phyloP scores from a whole-genome alignment of 1,284 basidiomycete species.

The Sanguinoderma infundibulare region DNA sequence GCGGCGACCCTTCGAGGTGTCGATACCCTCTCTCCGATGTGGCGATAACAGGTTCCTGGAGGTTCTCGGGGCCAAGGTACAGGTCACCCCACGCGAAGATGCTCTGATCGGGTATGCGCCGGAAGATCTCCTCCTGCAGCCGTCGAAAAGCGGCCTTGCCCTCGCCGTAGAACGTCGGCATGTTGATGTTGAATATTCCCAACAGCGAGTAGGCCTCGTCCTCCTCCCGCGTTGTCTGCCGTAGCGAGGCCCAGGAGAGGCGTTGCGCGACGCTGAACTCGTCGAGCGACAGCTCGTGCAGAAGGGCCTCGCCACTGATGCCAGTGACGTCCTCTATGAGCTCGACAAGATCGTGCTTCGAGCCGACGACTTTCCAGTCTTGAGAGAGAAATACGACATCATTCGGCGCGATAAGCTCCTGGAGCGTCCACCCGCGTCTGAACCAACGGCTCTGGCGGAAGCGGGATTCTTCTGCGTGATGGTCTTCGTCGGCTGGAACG shows the following conservation, averaged over 20 bases:
- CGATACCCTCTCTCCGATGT: neutral
- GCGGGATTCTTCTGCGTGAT: neutral
- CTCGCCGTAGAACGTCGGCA: neutral
- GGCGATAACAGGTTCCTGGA: no score
- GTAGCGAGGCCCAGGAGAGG: neutral
- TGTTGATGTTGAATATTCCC: neutral
- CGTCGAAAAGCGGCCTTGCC: neutral
- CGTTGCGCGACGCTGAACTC: constrained; percentile 1
- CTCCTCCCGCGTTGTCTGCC: neutral
- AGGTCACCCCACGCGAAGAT: constrained; percentile 1
- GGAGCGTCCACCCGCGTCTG: constrained; percentile 1
- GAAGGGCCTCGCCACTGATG: neutral
- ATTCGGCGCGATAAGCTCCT: neutral
- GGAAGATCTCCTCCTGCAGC: constrained; percentile 4
- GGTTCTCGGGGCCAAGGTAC: neutral
- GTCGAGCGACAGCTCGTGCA: neutral
- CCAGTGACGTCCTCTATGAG: neutral
- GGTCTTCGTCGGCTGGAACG: neutral
- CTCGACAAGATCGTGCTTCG: neutral
- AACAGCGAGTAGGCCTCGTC: neutral
- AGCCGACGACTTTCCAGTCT: neutral
- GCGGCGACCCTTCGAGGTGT: no score
- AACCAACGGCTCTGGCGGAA: constrained; percentile 1
- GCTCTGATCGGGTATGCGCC: neutral
- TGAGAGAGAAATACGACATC: neutral